Evolutionary conservation across 495 filamentous ascomycete species (phyloP).

Genomic region (Astrocystis sublimbata): DNA sequence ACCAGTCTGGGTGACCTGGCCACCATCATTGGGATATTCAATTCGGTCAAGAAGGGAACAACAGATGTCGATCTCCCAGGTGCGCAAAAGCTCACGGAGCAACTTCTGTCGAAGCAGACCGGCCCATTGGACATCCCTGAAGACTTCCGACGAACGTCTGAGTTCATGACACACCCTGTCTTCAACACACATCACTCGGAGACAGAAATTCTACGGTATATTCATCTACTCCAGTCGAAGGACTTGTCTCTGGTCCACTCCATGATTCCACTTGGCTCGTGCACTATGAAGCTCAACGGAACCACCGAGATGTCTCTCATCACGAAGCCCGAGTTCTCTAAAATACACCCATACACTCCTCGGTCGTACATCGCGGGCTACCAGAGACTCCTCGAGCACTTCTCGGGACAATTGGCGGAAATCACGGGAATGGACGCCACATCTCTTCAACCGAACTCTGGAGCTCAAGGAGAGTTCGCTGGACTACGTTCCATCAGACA

Average conservation of each 20-base stretch:
- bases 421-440: conserved; percentile 92
- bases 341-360: conserved; percentile 83
- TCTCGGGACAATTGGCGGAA: conserved; percentile 73
- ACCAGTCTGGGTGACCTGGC: conserved; percentile 32
- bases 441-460: conserved; percentile 94
- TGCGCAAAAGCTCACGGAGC: conserved; percentile 36
- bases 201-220: conserved; percentile 93
- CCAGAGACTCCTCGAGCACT: conserved; percentile 63
- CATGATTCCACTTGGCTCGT: conserved; percentile 99
- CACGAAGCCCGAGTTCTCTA: conserved; percentile 80
- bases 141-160: conserved; percentile 66
- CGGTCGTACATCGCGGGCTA: conserved; percentile 67
- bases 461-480: conserved; percentile 95
- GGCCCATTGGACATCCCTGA: conserved; percentile 56
- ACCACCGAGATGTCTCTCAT: conserved; percentile 92
- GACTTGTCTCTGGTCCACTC: conserved; percentile 94
- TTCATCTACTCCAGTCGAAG: conserved; percentile 91
- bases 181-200: conserved; percentile 98
- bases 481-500: conserved; percentile 91
- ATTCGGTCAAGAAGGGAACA: background rate
- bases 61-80: conserved; percentile 32
- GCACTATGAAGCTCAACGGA: conserved; percentile 99
- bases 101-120: conserved; percentile 41
- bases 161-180: conserved; percentile 86
- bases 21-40: conserved; percentile 29